Evolutionary conservation across 345 rosid genomes (phyloP), one percentile per base, ranked within the genome.

Genomic region (Corchorus capsularis): DNA sequence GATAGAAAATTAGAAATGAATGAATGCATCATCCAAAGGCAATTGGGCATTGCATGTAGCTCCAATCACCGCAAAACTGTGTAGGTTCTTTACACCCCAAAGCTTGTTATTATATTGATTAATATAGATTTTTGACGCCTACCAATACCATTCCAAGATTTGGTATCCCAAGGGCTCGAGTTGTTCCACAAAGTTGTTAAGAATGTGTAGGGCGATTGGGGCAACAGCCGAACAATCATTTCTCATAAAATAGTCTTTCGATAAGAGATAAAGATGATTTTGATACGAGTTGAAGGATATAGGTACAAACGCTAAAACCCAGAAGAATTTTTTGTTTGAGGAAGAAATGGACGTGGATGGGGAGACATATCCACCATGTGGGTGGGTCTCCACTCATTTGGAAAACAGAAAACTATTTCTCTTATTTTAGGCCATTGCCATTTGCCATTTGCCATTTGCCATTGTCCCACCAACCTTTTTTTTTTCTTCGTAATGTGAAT

Each of bases 111-210:
- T 19, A 16, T 59, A n/a, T 54, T 66, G 65, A 73, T 63, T 5
- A 46, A 27, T 34, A 45, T 37, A 47, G 27, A 54, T 61, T 66
- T 72, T 60, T 43, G 20, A 32, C 22, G 19, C 59, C 62, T 10
- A 63, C 43, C 50, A 56, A 17, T 75, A 63, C 43, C 50, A 56
- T 22, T 75, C 63, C 79, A 73, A 79, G 83, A 79, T 75, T 84
- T 78, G 72, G 52, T 8, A 73, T 79, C 77, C 81, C 79, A 13
- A 80, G 12, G 12, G 72, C 50, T 79, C 14, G 82, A 68, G 82
- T 78, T 79, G 77, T 81, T 76, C 83, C 75, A 85, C 79, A 34
- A 78, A 61, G 37, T 85, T 83, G 90, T 81, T 13, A 71, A 16
- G 43, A 49, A 76, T 39, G 74, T 55, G 63, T 46, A 27, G 39